Evolutionary conservation across 768 basidiomycete genomes (phyloP).

Genomic region (Epithele typhae): DNA sequence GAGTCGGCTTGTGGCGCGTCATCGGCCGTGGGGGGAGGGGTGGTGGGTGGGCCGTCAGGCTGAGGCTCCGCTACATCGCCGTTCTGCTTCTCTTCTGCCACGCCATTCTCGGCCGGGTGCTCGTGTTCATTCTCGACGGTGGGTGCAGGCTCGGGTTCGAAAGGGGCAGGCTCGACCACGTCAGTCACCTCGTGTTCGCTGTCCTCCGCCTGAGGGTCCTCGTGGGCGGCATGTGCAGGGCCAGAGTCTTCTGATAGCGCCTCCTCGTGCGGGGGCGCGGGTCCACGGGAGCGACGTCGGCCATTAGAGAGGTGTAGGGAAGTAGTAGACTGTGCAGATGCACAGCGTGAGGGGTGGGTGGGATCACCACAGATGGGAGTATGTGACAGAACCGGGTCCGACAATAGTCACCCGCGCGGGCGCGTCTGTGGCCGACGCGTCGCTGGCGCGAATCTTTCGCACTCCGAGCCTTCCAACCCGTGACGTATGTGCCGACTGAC

Average conservation of each 20-base stretch:
- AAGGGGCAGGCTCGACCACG: slow-evolving; percentile 27
- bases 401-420: slow-evolving; percentile 17
- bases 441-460: slow-evolving; percentile 5
- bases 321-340: slow-evolving; percentile 14
- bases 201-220: slow-evolving; percentile 14
- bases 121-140: slow-evolving; percentile 13
- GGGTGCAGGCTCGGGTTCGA: slow-evolving; percentile 15
- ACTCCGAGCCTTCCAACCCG: neutral
- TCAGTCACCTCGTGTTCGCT: slow-evolving; percentile 35
- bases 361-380: slow-evolving; percentile 18
- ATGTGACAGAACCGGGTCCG: slow-evolving; percentile 10
- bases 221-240: slow-evolving; percentile 17
- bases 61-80: slow-evolving; percentile 1
- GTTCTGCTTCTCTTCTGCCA: slow-evolving; percentile 5
- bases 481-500: too few relatives aligned
- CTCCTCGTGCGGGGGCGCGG: slow-evolving; percentile 19
- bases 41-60: slow-evolving; percentile 14
- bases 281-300: slow-evolving; percentile 28
- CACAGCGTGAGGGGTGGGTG: slow-evolving; percentile 13
- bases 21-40: neutral
- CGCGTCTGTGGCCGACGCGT: slow-evolving; percentile 17
- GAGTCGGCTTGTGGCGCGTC: slow-evolving; percentile 14
- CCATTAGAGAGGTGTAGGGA: slow-evolving; percentile 26
- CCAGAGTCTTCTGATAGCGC: slow-evolving; percentile 21
- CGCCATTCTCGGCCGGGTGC: slow-evolving; percentile 11